These are phyloP conservation scores for Tricholoma matsutake DNA, from an alignment of 768 basidiomycete species.

Conservation along the genomic window DNA sequence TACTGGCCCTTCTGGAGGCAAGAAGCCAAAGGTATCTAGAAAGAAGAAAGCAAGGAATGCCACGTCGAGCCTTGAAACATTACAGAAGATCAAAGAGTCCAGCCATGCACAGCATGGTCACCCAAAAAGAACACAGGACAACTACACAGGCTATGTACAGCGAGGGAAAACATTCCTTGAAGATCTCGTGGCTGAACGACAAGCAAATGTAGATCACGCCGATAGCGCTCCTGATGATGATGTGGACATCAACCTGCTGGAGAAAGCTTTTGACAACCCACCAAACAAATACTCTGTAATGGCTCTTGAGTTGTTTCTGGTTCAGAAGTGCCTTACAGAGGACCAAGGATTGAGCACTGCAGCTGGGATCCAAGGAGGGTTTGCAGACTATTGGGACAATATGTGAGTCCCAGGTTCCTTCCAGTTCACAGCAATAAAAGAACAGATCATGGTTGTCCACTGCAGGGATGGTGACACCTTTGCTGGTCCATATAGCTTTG, in stretches of 20 bases:
- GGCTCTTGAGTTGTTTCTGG: conserved; percentile 25
- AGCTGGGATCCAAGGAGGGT: conserved; percentile 25
- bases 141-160: too few species aligned
- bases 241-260: conserved; percentile 19
- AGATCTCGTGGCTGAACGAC: not conserved
- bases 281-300: conserved; percentile 26
- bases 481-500: conserved; percentile 18
- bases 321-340: conserved; percentile 30
- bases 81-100: too few species aligned
- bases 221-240: conserved; percentile 1
- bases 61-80: too few species aligned
- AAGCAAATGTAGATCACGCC: not conserved
- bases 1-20: too few species aligned
- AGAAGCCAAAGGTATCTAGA: too few species aligned
- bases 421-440: too few species aligned
- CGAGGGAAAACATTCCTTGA: too few species aligned
- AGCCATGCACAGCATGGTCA: too few species aligned
- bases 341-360: conserved; percentile 14
- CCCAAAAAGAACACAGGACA: too few species aligned
- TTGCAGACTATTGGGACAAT: conserved; percentile 25
- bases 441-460: too few species aligned
- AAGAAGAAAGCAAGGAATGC: too few species aligned
- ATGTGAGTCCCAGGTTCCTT: conserved; percentile 10
- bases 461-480: conserved; percentile 18
- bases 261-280: not conserved